A percentile compares a stretch with the other conserved stretches of the same genome.
These are phyloP conservation scores for Fusarium abutilonis DNA, from an alignment of 2,329 filamentous ascomycete species.

Conservation along the genomic window DNA sequence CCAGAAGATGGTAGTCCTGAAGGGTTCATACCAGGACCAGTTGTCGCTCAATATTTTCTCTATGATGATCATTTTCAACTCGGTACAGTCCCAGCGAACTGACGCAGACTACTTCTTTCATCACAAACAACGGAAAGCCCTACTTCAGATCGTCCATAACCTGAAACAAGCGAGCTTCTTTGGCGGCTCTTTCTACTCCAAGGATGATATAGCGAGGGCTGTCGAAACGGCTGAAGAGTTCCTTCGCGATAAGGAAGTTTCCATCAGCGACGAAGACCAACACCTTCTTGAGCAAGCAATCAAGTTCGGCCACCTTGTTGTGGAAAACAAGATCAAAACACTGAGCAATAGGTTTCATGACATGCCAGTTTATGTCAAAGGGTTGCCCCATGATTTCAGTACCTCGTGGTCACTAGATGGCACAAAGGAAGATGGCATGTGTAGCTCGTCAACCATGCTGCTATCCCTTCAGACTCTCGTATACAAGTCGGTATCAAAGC, in stretches of 20 bases:
- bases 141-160: conserved; percentile 78
- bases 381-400: conserved; percentile 71
- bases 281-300: conserved; percentile 71
- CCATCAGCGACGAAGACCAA: conserved; percentile 69
- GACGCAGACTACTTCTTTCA: conserved; percentile 93
- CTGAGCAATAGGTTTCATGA: conserved; percentile 77
- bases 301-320: conserved; percentile 67
- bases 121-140: conserved; percentile 71
- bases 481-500: conserved; percentile 56
- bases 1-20: conserved; percentile 76
- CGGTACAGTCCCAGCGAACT: conserved; percentile 84
- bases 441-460: conserved; percentile 62
- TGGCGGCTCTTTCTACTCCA: conserved; percentile 78
- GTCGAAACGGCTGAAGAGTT: conserved; percentile 75
- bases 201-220: conserved; percentile 69
- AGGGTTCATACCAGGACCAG: conserved; percentile 86
- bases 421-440: conserved; percentile 59
- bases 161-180: conserved; percentile 87
- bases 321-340: conserved; percentile 70
- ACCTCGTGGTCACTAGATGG: conserved; percentile 74
- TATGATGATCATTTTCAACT: conserved; percentile 84
- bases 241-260: conserved; percentile 67
- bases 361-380: conserved; percentile 75
- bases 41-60: conserved; percentile 85
- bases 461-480: conserved; percentile 63